phyloP scores from a whole-genome alignment of 345 rosid genomes.

The Moricandia arvensis region DNA sequence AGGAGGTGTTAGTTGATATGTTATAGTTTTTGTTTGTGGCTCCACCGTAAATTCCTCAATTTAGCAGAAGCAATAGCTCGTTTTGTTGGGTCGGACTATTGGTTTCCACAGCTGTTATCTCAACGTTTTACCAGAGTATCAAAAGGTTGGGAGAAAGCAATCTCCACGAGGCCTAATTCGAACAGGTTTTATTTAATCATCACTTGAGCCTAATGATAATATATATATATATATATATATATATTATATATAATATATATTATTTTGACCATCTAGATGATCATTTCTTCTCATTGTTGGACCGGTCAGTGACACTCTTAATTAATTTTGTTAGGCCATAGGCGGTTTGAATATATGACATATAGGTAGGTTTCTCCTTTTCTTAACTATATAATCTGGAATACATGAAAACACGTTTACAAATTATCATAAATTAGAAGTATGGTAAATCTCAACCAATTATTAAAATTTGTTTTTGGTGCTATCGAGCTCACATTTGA shows the following conservation, averaged over 20 bases:
- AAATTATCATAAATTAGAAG: not conserved
- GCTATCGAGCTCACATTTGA: not conserved
- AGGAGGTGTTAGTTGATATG: too few species aligned
- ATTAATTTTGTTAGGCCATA: conserved; percentile 17
- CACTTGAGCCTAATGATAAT: conserved; percentile 17
- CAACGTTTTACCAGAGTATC: too few species aligned
- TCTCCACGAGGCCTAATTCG: too few species aligned
- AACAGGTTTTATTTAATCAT: not conserved
- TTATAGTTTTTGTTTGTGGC: too few species aligned
- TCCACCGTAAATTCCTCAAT: not conserved
- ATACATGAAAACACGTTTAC: not conserved
- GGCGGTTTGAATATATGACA: conserved; percentile 24
- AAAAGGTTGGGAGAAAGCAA: too few species aligned
- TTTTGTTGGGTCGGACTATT: too few species aligned
- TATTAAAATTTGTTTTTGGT: not conserved
- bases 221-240: too few species aligned
- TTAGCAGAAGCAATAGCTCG: conserved; percentile 1
- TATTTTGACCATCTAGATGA: conserved; percentile 24
- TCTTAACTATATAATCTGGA: not conserved
- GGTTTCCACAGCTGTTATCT: too few species aligned
- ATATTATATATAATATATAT: too few species aligned
- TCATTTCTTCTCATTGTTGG: not conserved
- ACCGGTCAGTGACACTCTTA: not conserved
- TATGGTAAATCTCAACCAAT: not conserved
- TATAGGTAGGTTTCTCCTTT: not conserved